Conservation (phyloP, 768 basidiomycete genomes). For the Russula griseocarnosa region DNA sequence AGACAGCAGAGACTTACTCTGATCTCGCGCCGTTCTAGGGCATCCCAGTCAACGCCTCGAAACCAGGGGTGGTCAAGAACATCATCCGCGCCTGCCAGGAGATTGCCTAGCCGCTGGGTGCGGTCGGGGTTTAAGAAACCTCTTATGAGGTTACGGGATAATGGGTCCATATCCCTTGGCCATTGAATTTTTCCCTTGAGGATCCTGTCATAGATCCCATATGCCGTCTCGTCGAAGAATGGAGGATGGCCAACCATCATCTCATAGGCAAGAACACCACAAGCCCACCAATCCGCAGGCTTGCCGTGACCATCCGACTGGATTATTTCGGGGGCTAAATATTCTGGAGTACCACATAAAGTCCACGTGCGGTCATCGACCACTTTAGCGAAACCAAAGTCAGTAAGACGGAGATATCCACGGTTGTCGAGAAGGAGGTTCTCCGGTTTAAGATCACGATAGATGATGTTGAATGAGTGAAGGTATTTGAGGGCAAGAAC, state of each 20-base stretch:
- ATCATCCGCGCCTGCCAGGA: slow-evolving; percentile 88
- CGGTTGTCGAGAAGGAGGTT: slow-evolving; percentile 93
- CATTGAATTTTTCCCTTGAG: slow-evolving; percentile 82
- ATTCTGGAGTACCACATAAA: slow-evolving; percentile 92
- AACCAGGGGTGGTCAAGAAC: slow-evolving; percentile 94
- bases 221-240: slow-evolving; percentile 96
- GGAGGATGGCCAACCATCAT: slow-evolving; percentile 99
- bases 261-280: slow-evolving; percentile 94
- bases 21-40: slow-evolving; percentile 81
- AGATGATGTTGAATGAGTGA: slow-evolving; percentile 95
- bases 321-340: slow-evolving; percentile 97
- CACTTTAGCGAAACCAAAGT: slow-evolving; percentile 97
- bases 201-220: slow-evolving; percentile 98
- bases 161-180: slow-evolving; percentile 85
- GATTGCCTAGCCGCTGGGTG: slow-evolving; percentile 86
- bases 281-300: slow-evolving; percentile 99
- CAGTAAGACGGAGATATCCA: slow-evolving; percentile 92
- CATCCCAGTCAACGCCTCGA: slow-evolving; percentile 89
- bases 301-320: slow-evolving; percentile 97
- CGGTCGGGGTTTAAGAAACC: slow-evolving; percentile 91
- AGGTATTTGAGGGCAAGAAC: slow-evolving; percentile 92
- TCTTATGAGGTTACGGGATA: slow-evolving; percentile 84
- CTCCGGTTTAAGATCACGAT: slow-evolving; percentile 97
- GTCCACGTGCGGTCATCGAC: slow-evolving; percentile 99
- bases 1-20: slow-evolving; percentile 45